Evolutionary conservation across 305 asterid species (phyloP).

Genomic region (Coffea humblotiana): DNA sequence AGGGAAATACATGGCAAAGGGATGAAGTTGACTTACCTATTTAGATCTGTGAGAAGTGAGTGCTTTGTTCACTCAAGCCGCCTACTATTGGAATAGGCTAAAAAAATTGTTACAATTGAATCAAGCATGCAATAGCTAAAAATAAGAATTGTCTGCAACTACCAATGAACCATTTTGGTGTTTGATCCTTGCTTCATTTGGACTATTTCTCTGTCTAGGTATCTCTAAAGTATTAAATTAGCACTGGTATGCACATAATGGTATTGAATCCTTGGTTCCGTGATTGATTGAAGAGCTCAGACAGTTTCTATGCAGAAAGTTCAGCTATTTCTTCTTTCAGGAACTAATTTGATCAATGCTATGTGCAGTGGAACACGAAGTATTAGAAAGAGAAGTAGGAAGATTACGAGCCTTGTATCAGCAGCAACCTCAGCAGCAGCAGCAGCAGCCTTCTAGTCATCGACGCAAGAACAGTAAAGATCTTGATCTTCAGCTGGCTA

Average conservation of each 20-base stretch:
- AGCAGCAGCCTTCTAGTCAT: conserved; percentile 41
- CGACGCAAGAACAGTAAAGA: conserved; percentile 58
- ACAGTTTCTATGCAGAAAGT: neutral
- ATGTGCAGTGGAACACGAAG: conserved; percentile 70
- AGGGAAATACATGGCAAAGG: neutral
- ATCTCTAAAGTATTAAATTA: neutral
- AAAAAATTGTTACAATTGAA: neutral
- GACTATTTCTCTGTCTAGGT: neutral
- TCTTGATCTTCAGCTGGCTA: conserved; percentile 51
- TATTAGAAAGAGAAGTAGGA: conserved; percentile 61
- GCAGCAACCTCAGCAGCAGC: conserved; percentile 41
- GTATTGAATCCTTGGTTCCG: neutral
- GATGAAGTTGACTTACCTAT: neutral
- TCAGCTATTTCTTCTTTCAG: conserved; percentile 5
- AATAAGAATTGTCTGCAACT: neutral
- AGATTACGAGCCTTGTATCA: conserved; percentile 51
- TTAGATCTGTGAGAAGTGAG: neutral
- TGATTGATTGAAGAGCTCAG: neutral
- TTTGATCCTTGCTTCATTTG: neutral
- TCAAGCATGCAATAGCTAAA: neutral
- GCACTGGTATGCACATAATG: neutral
- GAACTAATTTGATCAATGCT: conserved; percentile 17
- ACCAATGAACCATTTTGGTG: neutral
- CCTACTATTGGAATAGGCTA: neutral
- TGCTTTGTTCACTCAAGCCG: neutral